Base-by-base conservation (phyloP, 371 early-diverging fungal genomes). In the Circinella umbellata region DNA sequence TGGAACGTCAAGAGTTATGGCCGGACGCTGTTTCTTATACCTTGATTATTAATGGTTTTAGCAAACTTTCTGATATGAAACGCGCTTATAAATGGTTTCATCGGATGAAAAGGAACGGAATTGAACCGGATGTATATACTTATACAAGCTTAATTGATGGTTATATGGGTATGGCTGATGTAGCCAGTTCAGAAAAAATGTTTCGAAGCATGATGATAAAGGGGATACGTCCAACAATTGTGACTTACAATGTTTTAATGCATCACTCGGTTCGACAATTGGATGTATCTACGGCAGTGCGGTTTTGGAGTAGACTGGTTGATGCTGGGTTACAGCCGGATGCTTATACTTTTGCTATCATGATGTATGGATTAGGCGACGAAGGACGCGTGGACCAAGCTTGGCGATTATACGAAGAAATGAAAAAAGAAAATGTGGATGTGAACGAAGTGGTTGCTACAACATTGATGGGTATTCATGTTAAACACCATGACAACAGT, bases 141-240 rank as follows among this genome's bases (percentile, higher is more conserved):
- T 85, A 82, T 64, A 85, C 82, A 48, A 76, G 71, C 60, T 63
- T 85, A 48, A 81, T 85, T 54, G 79, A 83, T 62, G 83, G 86
- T 1, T 81, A 80, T 55, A 83, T 85, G 86, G 77, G 82, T n/a
- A 65, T 66, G 10, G 71, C 78, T 0, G 73, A 82, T 64, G 60
- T 81, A 5, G 72, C 73, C 27, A 54, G 68, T n/a, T 72, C 81
- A 27, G 82, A 83, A 63, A 51, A 18, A 18, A 69, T 74, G 35
- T 83, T 85, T 63, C 64, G 74, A 3, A 20, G 49, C 4, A 85
- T 85, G 86, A 77, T 79, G 73, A 38, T 67, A 17, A 65, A 67
- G 6, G 62, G 66, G 0, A 74, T 83, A 39, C 60, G 80, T 34
- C 86, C 86, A 3, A 78, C 71, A 1, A 39, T 78, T 8, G 81